Evolutionary conservation across 2,329 filamentous ascomycete species (phyloP).

Genomic region (Sporothrix humicola): DNA sequence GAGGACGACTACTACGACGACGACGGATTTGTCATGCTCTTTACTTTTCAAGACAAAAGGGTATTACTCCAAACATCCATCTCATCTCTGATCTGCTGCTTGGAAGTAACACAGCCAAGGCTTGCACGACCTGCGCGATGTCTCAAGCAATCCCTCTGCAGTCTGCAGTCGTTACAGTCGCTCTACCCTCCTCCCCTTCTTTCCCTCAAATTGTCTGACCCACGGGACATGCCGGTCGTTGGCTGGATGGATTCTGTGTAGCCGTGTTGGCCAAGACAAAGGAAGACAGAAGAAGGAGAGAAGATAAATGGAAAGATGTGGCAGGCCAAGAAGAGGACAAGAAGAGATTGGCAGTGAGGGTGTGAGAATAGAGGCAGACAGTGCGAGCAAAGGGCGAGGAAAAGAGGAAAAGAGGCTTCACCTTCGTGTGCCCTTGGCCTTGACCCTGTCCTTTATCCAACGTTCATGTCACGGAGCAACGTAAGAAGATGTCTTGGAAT

Average conservation of each 20-base stretch:
- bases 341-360: neutral
- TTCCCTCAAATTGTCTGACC: neutral
- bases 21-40: neutral
- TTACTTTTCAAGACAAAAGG: too few species aligned
- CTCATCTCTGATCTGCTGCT: neutral
- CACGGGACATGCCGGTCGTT: conserved; percentile 10
- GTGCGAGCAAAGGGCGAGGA: conserved; percentile 10
- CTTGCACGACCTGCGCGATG: conserved; percentile 7
- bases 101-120: conserved; percentile 12
- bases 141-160: neutral
- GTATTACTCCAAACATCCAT: neutral
- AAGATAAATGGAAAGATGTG: too few species aligned
- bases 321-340: neutral
- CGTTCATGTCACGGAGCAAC: too few species aligned
- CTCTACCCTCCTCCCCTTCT: neutral
- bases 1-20: neutral
- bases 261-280: neutral
- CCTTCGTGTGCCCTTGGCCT: too few species aligned
- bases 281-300: too few species aligned
- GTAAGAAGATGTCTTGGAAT: too few species aligned
- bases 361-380: neutral
- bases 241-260: neutral
- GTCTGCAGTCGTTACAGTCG: neutral
- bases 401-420: neutral
- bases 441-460: too few species aligned